These are phyloP conservation scores for Sugiyamaella xylanicola DNA, from an alignment of 1,139 yeast genomes.

Conservation along the genomic window DNA sequence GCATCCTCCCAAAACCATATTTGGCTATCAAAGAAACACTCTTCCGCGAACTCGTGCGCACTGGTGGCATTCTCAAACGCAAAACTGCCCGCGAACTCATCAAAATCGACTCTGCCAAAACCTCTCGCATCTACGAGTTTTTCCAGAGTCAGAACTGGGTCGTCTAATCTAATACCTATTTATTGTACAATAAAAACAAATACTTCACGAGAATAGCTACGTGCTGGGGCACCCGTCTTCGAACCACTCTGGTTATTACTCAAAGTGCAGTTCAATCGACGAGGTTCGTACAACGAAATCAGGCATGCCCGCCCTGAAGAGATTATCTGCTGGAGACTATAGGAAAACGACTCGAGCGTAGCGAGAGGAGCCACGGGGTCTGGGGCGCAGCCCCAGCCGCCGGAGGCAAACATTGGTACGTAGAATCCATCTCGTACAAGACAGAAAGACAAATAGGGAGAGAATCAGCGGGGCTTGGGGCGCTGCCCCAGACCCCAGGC, in stretches of 20 bases:
- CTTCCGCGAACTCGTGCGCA: slow-evolving; percentile 81
- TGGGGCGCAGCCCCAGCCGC: background rate
- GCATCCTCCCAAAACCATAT: slow-evolving; percentile 91
- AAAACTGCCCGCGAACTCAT: slow-evolving; percentile 80
- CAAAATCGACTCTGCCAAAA: slow-evolving; percentile 83
- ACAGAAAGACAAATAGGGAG: background rate
- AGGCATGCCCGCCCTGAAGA: too few species aligned
- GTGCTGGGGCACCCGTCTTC: background rate
- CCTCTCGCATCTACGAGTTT: slow-evolving; percentile 86
- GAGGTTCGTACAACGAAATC: too few species aligned
- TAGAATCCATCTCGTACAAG: background rate
- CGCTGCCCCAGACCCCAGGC: background rate
- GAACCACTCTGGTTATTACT: too few species aligned
- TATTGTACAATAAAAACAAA: background rate
- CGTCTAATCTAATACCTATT: background rate
- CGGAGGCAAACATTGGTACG: too few species aligned
- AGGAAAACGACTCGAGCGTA: background rate
- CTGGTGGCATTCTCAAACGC: slow-evolving; percentile 81
- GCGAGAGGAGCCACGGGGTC: background rate
- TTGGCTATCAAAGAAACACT: slow-evolving; percentile 90
- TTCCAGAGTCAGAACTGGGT: slow-evolving; percentile 89
- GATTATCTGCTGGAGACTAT: too few species aligned
- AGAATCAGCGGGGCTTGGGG: background rate
- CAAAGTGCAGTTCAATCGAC: too few species aligned
- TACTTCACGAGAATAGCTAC: background rate